These are phyloP conservation scores for Penicillium sp. DNA, from an alignment of 2,329 filamentous ascomycete species.

Conservation along the genomic window DNA sequence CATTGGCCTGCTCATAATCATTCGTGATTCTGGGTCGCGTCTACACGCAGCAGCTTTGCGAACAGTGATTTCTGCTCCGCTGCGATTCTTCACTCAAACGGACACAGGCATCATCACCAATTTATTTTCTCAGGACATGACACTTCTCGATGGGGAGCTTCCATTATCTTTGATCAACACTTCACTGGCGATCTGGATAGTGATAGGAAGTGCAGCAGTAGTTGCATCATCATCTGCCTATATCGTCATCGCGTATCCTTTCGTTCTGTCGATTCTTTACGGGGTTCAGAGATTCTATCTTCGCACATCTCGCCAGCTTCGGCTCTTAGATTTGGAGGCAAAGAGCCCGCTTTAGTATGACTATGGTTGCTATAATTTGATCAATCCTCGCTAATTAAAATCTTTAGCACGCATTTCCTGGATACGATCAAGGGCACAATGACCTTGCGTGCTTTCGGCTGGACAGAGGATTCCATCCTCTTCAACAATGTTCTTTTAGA, in stretches of 20 bases:
- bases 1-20: neutral
- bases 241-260: neutral
- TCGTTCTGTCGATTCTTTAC: slow-evolving; percentile 49
- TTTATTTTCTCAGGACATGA: slow-evolving; percentile 19
- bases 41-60: neutral
- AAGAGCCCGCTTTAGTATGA: slow-evolving; percentile 50
- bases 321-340: slow-evolving; percentile 58
- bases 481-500: slow-evolving; percentile 8
- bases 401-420: neutral
- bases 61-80: slow-evolving; percentile 2
- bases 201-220: neutral
- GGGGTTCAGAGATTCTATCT: slow-evolving; percentile 57
- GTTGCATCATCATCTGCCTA: neutral
- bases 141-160: slow-evolving; percentile 18
- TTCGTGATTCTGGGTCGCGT: neutral
- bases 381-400: neutral
- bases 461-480: slow-evolving; percentile 1
- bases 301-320: slow-evolving; percentile 57
- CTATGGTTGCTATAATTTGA: neutral
- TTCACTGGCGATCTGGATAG: neutral
- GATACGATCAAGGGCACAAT: slow-evolving; percentile 4
- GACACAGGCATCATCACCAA: slow-evolving; percentile 10
- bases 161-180: slow-evolving; percentile 7
- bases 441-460: slow-evolving; percentile 1
- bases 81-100: slow-evolving; percentile 6